Evolutionary conservation across 805 yeast species (phyloP), one percentile per base, ranked within the genome.

Genomic region (Teunomyces pallodes): DNA sequence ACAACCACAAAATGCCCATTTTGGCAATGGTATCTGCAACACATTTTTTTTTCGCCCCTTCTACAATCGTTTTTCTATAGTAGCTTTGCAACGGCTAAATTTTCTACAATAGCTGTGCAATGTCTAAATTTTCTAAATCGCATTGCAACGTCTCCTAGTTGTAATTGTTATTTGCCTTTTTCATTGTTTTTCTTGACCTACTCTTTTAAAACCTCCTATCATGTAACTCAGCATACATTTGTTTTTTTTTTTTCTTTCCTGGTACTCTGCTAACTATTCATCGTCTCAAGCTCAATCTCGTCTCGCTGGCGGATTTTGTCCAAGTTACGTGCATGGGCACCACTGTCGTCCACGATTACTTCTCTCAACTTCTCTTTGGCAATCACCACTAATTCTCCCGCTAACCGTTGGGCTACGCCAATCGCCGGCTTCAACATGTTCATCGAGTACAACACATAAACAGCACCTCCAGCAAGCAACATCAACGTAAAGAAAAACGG

Each of bases 391-490:
- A 84, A 69, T 57, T 86, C 86, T 33, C 80, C 81, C 9, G 77
- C 43, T 59, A 86, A 80, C 14, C 84, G 75, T 48, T 78, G 76
- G 4, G 70, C 78, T 20, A 90, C 82, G 33, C 76, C 70, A 45
- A 80, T 54, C 9, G 91, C 83, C 0, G 97, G 96, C 5, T 86
- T 85, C 71, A 92, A 79, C 64, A 92, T 69, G 54, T 86, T 86
- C 62, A 86, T 74, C 48, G 76, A 78, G 61, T 87, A 85, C 50
- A 90, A 76, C 44, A 87, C 77, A 61, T 86, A 89, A 1, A 77
- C 61, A 1, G 81, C 86, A 0, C 87, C 88, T 1, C 79, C 79
- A 1, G 76, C 40, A 9, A 90, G 44, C 39, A 91, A 62, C 1
- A 80, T 57, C 43, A 90, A 63, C 5, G 87, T 74, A 54, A 91